Evolutionary conservation across 2,329 filamentous ascomycete species (phyloP), one percentile per base, ranked within the genome.

Genomic region (Trichoderma polysporum): DNA sequence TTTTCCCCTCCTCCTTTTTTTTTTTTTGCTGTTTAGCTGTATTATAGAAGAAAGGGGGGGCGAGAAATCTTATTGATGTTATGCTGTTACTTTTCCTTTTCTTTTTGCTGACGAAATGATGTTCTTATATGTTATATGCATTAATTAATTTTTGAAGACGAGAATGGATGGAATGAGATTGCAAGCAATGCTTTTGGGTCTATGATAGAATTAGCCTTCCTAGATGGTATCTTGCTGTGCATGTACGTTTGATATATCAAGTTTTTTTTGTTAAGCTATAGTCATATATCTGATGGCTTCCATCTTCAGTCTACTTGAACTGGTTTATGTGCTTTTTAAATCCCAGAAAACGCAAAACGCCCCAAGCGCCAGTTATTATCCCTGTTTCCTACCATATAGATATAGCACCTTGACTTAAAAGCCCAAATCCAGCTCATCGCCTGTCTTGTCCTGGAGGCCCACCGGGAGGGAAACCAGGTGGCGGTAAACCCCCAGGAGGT

Each of bases 391-490:
- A 17, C 10, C 25, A 53, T 62, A 63, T 19, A 22, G 13, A 56
- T 31, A 45, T 12, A 19, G 37, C 6, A 37, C 9, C 27, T 49
- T 17, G 13, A 37, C 7, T n/a, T 25, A 15, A 39, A 29, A 41
- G 9, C n/a, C 19, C 33, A 35, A 39, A 37, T 53, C 25, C n/a
- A 9, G 19, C 25, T 65, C 47, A 82, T 71, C 79, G 75, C 74
- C 77, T 77, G 41, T 80, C 79, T 35, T 77, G 79, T 39, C 80
- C 81, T 25, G 78, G 79, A 25, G 77, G 77, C 15, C 76, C 77
- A 2, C 75, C 75, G 19, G 76, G 75, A 62, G 74, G 74, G 69
- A 79, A 79, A 4, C 78, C 79, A 27, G 74, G 74, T 4, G 76
- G 75, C 19, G 74, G 72, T 22, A 61, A 69, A 66, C 75, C 74